Evolutionary conservation across 2,329 filamentous ascomycete species (phyloP), one percentile per base, ranked within the genome.

Genomic region (Monosporascus sp.): DNA sequence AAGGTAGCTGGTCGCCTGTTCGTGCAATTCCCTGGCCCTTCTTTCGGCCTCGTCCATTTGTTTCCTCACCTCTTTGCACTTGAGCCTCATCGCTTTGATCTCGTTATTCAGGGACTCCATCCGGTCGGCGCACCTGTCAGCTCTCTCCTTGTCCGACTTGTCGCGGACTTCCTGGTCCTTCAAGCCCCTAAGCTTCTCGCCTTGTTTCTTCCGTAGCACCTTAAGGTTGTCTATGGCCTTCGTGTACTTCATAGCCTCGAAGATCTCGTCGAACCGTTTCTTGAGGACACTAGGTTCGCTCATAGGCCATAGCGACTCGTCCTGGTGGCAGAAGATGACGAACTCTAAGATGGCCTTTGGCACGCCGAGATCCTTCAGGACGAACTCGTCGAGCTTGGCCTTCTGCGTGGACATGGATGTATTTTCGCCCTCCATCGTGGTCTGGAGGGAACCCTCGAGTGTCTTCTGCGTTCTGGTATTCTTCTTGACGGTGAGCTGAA

Each of bases 291-390:
- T 77, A 0, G 94, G 91, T 64, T 96, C 90, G 66, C 91, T 95
- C 79, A 99, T 86, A 0, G 94, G 94, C 94, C 94, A 99, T 28
- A 97, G 73, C 26, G 93, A 97, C 61, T 99, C 94, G 68, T 99
- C 94, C 68, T 99, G 94, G 67, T 99, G 94, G 69, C 94, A 99
- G 73, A 99, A 99, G 61, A 99, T 97, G 68, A 99, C 94, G 54
- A 88, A 88, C 60, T 97, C 92, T 26, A 99, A 80, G 52, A 99
- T 86, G 14, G 94, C 92, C 52, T 87, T 86, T 1, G 91, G 94
- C 3, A 97, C 94, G 38, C 94, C 94, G 1, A 99, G 80, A 60
- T 90, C 88, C 61, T 89, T 83, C 0, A 93, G 91, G 68, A 99
- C 87, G 60, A 93, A 82, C 59, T 86, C 80, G 68, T 97, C 89